Conservation (phyloP, 257 asterid genomes). For the Phtheirospermum japonicum region DNA sequence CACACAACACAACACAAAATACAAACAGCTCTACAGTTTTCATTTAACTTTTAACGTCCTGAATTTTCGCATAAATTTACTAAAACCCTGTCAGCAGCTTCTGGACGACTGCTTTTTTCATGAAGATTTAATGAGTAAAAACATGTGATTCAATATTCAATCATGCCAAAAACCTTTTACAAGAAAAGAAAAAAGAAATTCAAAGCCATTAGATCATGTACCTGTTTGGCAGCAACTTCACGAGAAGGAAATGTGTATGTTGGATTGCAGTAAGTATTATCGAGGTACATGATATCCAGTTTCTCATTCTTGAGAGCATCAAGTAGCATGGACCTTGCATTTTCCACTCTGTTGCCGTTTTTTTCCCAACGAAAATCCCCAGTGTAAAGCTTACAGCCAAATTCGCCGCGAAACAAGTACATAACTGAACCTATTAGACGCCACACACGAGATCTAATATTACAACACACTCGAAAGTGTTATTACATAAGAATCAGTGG, state of each 20-base stretch:
- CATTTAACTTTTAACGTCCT: neutral
- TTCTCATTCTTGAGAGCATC: conserved; percentile 62
- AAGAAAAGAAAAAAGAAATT: conserved; percentile 3
- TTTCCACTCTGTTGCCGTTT: conserved; percentile 33
- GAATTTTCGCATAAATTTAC: neutral
- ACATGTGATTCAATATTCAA: neutral
- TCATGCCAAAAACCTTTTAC: neutral
- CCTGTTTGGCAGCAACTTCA: conserved; percentile 72
- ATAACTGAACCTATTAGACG: conserved; percentile 62
- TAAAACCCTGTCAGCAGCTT: conserved; percentile 1
- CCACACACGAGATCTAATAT: no score
- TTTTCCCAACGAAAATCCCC: conserved; percentile 94
- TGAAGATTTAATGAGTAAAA: neutral
- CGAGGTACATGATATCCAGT: conserved; percentile 56
- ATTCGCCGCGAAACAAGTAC: conserved; percentile 87
- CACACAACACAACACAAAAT: neutral
- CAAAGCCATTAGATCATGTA: conserved; percentile 26
- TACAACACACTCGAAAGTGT: no score
- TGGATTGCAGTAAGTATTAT: conserved; percentile 82
- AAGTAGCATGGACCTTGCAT: conserved; percentile 57
- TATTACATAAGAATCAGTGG: no score
- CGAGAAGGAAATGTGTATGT: conserved; percentile 70
- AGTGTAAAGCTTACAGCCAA: conserved; percentile 71
- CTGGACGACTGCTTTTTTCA: neutral
- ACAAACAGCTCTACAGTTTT: neutral